phyloP scores from a whole-genome alignment of 768 basidiomycete genomes.

The Mrakia frigida region DNA sequence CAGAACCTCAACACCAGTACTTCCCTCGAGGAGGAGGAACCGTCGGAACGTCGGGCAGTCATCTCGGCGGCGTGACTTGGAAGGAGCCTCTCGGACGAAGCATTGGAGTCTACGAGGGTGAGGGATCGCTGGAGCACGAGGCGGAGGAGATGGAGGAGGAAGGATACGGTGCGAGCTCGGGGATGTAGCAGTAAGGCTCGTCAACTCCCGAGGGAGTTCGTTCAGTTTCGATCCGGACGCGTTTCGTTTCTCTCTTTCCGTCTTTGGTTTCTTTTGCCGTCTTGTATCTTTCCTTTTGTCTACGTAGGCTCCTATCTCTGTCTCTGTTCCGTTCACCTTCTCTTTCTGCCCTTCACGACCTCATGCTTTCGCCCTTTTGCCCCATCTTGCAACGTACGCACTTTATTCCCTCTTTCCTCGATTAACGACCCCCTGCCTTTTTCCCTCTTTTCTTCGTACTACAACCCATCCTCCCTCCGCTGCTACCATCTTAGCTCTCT shows the following conservation, averaged over 20 bases:
- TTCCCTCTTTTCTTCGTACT: too few species aligned
- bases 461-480: too few species aligned
- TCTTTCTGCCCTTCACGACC: too few species aligned
- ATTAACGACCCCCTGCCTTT: too few species aligned
- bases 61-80: not conserved
- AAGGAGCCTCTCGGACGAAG: not conserved
- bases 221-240: not conserved
- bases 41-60: not conserved
- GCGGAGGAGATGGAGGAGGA: not conserved
- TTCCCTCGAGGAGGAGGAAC: slow-evolving; percentile 1
- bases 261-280: not conserved
- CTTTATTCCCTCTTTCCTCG: too few species aligned
- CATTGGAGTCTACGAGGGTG: not conserved
- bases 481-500: too few species aligned
- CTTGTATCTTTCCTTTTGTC: too few species aligned
- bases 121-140: not conserved
- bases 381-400: too few species aligned
- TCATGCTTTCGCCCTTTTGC: too few species aligned
- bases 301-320: too few species aligned
- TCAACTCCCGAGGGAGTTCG: not conserved
- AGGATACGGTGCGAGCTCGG: not conserved
- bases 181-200: not conserved
- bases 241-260: not conserved
- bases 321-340: too few species aligned
- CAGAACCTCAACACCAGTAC: slow-evolving; percentile 1